These are phyloP conservation scores for Amanita subjunquillea DNA, from an alignment of 768 basidiomycete genomes.

Conservation along the genomic window DNA sequence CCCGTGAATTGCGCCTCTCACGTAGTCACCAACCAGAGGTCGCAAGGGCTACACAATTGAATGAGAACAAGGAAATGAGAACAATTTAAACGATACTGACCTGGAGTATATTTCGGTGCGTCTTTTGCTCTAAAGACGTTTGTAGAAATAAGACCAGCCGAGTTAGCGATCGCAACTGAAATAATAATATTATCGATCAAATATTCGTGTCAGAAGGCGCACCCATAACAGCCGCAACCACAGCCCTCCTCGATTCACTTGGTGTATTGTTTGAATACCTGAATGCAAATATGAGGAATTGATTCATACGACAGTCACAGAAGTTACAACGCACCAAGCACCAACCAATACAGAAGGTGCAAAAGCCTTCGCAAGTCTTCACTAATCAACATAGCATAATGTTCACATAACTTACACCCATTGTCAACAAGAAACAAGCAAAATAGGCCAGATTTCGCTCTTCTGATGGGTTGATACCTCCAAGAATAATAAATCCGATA, in stretches of 20 bases:
- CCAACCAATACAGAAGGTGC: constrained; percentile 37
- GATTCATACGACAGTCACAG: neutral
- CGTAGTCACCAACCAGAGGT: constrained; percentile 25
- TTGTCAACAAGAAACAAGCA: constrained; percentile 42
- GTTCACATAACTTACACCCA: constrained; percentile 24
- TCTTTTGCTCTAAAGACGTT: constrained; percentile 42
- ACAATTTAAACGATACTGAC: constrained; percentile 11
- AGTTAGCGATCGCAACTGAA: constrained; percentile 36
- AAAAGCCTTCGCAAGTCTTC: constrained; percentile 23
- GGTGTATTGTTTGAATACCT: constrained; percentile 42
- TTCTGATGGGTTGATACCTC: constrained; percentile 29
- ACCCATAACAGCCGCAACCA: constrained; percentile 44
- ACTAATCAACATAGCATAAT: neutral
- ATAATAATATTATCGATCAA: neutral
- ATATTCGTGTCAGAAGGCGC: constrained; percentile 6
- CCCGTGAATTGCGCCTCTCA: neutral
- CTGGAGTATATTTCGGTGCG: constrained; percentile 38
- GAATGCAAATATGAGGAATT: neutral
- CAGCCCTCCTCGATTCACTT: constrained; percentile 35
- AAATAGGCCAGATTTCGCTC: constrained; percentile 38
- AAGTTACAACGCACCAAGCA: constrained; percentile 19
- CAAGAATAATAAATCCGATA: constrained; percentile 34
- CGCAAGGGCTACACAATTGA: constrained; percentile 22
- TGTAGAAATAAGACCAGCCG: constrained; percentile 37
- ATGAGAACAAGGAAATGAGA: neutral